Base-by-base conservation (phyloP, 2,329 filamentous ascomycete species). In the Venturia effusa region DNA sequence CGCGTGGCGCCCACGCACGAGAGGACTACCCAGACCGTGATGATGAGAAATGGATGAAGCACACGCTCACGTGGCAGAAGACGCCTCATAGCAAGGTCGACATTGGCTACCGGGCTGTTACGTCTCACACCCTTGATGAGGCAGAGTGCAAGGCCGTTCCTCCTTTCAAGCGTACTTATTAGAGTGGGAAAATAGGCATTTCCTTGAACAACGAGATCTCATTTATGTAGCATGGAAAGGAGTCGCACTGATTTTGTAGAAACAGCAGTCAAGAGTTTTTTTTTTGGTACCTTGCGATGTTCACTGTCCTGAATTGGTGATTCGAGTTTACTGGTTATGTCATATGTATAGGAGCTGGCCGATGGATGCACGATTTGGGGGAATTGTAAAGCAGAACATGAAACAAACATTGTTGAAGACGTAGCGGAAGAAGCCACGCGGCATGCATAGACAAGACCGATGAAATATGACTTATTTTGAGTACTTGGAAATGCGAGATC, bases 1-100 rank as follows among this genome's bases (percentile, higher is more conserved):
- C 92, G 64, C 90, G 94, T 80, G 94, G 94, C 75, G 94, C 94
- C 30, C 94, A 99, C 78, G 94, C 94, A 69, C 89, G 94, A 69
- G 94, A 99, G 82, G 94, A 99, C 76, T 97, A 78, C 84, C 93
- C 93, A 65, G 92, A 97, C 22, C 88, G 94, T 81, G 90, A 97
- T 74, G 94, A 99, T 75, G 83, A 87, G 78, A 88, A 95, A 77
- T 97, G 93, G 93, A 97, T 97, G 93, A 97, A 97, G 88, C 94
- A 99, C 84, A 96, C 91, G 57, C 84, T 99, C 67, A 91, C 88
- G 69, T 99, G 88, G 88, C 94, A 99, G 84, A 95, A 91, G 88
- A 76, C 87, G 74, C 90, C 92, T 40, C 93, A 97, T 73, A 89
- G 88, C 74, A 85, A 91, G 80, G 86, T 94, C 64, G 88, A 97